These are phyloP conservation scores for Backusella parvicylindrica DNA, from an alignment of 192 early-diverging fungal species.

Conservation along the genomic window DNA sequence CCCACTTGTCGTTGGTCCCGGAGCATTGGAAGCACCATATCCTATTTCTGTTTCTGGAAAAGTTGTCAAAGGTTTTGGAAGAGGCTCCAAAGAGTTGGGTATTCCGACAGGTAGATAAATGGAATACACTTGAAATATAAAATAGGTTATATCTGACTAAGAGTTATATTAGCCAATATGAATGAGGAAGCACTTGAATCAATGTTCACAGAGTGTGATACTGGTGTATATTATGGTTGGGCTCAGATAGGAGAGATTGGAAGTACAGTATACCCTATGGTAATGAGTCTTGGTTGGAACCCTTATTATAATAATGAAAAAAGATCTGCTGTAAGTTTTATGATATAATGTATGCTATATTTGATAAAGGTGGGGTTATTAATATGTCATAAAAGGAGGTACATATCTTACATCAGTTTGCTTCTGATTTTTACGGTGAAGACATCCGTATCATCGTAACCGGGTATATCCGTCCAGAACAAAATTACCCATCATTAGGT, in stretches of 20 bases:
- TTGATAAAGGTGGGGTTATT: background rate
- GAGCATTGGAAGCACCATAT: slow-evolving; percentile 59
- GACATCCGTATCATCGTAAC: slow-evolving; percentile 82
- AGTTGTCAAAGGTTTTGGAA: slow-evolving; percentile 89
- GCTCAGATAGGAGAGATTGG: slow-evolving; percentile 62
- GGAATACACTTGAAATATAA: background rate
- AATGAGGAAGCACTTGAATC: slow-evolving; percentile 68
- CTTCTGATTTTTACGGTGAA: slow-evolving; percentile 88
- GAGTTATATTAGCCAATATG: slow-evolving; percentile 72
- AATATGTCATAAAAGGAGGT: slow-evolving; percentile 64
- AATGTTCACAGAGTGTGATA: slow-evolving; percentile 59
- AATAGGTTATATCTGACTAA: background rate
- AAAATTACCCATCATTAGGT: slow-evolving; percentile 85
- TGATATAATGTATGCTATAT: background rate
- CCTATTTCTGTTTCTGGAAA: slow-evolving; percentile 76
- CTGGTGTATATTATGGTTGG: slow-evolving; percentile 97
- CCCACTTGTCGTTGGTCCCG: slow-evolving; percentile 59
- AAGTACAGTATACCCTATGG: slow-evolving; percentile 83
- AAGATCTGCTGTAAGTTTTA: slow-evolving; percentile 69
- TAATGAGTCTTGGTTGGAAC: slow-evolving; percentile 99
- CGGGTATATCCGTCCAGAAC: slow-evolving; percentile 87
- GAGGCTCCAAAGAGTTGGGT: slow-evolving; percentile 95
- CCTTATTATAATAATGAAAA: slow-evolving; percentile 98
- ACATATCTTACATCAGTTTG: slow-evolving; percentile 88
- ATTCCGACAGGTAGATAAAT: slow-evolving; percentile 83